These are phyloP conservation scores for Ophiostoma pallidulum DNA, from an alignment of 2,329 filamentous ascomycete species.

Conservation along the genomic window DNA sequence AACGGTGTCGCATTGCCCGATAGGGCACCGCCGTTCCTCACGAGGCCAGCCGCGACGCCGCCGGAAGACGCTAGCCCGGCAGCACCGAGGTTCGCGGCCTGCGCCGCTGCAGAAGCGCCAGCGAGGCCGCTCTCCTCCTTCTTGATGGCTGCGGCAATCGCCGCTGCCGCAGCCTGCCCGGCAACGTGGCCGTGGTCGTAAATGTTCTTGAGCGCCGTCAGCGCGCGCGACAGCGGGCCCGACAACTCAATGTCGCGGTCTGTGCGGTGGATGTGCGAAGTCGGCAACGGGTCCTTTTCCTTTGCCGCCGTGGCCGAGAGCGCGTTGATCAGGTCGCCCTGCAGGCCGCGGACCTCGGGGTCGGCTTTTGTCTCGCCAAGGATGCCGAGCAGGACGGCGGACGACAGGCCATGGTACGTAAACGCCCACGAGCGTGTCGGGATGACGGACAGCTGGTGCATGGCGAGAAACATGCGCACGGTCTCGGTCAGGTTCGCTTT, in stretches of 20 bases:
- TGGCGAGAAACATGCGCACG: conserved; percentile 58
- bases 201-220: conserved; percentile 54
- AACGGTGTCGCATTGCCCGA: conserved; percentile 38
- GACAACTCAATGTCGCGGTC: conserved; percentile 54
- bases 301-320: conserved; percentile 56
- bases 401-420: conserved; percentile 58
- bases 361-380: conserved; percentile 54
- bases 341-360: conserved; percentile 52
- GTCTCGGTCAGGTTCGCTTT: conserved; percentile 55
- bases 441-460: conserved; percentile 59
- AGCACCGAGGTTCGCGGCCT: not conserved
- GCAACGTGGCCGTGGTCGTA: conserved; percentile 55
- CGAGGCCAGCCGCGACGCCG: not conserved
- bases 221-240: conserved; percentile 50
- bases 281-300: conserved; percentile 42
- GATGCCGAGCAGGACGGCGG: conserved; percentile 54
- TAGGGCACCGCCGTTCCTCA: conserved; percentile 19
- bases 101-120: not conserved
- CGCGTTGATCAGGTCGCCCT: conserved; percentile 54
- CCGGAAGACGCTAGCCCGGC: too few species aligned
- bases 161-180: conserved; percentile 25
- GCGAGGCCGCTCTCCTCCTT: conserved; percentile 35
- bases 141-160: conserved; percentile 22
- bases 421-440: conserved; percentile 60
- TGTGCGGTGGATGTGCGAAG: conserved; percentile 42